Percentiles rank a stretch among this genome's conserved stretches.
Evolutionary conservation across 2,329 filamentous ascomycete genomes (phyloP).

Genomic region (Phaeosphaeriaceae sp.): DNA sequence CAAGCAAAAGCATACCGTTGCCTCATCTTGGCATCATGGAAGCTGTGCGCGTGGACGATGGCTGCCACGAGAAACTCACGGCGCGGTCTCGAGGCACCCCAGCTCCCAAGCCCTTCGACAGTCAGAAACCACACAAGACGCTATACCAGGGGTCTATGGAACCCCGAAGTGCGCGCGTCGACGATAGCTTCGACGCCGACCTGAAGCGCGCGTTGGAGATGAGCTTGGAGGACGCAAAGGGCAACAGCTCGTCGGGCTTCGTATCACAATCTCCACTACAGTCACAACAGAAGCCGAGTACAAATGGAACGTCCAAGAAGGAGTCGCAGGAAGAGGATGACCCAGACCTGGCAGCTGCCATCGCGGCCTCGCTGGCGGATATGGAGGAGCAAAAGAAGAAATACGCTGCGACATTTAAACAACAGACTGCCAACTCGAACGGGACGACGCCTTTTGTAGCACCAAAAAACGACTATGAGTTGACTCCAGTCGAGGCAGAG

Average conservation of each 20-base stretch:
- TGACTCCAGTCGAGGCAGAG: constrained; percentile 91
- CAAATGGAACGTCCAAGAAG: constrained; percentile 47
- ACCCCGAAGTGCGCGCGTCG: constrained; percentile 84
- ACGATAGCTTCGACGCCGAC: constrained; percentile 93
- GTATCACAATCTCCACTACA: constrained; percentile 68
- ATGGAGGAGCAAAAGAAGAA: constrained; percentile 98
- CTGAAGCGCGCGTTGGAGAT: constrained; percentile 92
- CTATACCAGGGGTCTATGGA: constrained; percentile 78
- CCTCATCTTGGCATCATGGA: constrained; percentile 93
- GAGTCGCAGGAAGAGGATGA: constrained; percentile 80
- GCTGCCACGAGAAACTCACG: constrained; percentile 88
- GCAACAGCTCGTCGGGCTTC: constrained; percentile 74
- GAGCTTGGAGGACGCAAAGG: constrained; percentile 93
- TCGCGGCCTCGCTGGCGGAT: constrained; percentile 91
- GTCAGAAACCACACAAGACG: constrained; percentile 66
- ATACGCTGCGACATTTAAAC: constrained; percentile 83
- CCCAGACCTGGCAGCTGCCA: constrained; percentile 90
- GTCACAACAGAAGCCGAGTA: constrained; percentile 42
- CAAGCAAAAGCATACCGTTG: constrained; percentile 83
- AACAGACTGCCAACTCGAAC: constrained; percentile 70
- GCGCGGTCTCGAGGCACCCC: constrained; percentile 67
- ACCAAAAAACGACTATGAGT: constrained; percentile 91
- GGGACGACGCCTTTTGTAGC: constrained; percentile 58
- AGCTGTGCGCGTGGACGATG: constrained; percentile 92
- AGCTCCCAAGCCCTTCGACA: constrained; percentile 55